Base-by-base conservation (phyloP, 805 yeast species). In the Barnettozyma wickerhamii region DNA sequence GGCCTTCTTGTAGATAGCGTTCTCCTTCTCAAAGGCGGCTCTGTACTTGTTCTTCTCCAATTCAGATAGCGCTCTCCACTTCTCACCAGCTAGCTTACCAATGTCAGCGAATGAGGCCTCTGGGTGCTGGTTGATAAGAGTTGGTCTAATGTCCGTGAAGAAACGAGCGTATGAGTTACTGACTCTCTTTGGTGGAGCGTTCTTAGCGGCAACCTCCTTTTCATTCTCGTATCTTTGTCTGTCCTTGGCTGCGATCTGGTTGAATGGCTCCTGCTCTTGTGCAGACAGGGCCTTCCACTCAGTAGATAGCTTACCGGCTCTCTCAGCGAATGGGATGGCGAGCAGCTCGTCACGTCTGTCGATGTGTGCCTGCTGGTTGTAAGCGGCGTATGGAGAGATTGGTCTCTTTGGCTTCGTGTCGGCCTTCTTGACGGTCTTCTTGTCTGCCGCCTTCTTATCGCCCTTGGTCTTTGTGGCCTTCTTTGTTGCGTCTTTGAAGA, bases 51-150 rank as follows among this genome's bases (percentile, higher is more conserved):
- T 71, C 74, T 89, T 90, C 49, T 83, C 88, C 30, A 77, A 81
- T 42, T 77, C 84, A 43, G 72, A 66, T 57, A 91, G 71, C 41
- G 81, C 81, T 72, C 81, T 87, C 99, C 99, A 91, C 66, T 76
- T 79, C 60, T 85, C 89, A 59, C 96, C 96, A 54, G 89, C 82
- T 46, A 85, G 63, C 66, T 81, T 86, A 13, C 65, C 63, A 31
- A 68, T 28, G 38, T 67, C 73, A 13, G 63, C 14, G 29, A 41
- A 23, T 0, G 48, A 6, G 7, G 33, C 30, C 10, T 28, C 42
- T 37, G 62, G 56, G 39, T 53, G 49, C 7, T 40, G 27, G 4
- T 27, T n/a, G 5, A 28, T 6, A 15, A 52, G 19, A 7, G 33
- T 14, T 2, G 13, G 19, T 48, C 56, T 52, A 27, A 40, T 38